Conservation (phyloP, 306 rosid genomes). For the Fragaria nilgerrensis region DNA sequence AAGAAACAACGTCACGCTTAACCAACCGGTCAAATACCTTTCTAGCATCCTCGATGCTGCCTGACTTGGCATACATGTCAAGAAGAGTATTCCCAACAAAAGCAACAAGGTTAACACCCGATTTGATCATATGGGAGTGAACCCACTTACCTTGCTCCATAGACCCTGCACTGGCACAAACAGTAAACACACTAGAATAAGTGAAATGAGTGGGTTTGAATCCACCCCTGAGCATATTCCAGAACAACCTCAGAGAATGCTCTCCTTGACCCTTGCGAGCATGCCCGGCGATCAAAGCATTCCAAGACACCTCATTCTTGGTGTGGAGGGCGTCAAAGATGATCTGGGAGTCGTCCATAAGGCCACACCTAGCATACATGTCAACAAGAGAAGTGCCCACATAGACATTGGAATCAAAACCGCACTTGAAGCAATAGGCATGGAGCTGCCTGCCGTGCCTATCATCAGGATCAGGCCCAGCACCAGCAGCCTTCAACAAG, state of each 20-base stretch:
- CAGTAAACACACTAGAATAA: constrained; percentile 32
- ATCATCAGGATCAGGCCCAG: neutral
- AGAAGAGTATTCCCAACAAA: constrained; percentile 37
- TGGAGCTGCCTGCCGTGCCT: constrained; percentile 32
- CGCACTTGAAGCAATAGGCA: constrained; percentile 28
- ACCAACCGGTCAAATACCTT: constrained; percentile 30
- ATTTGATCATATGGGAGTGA: constrained; percentile 38
- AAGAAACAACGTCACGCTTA: constrained; percentile 32
- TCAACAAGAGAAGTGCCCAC: constrained; percentile 38
- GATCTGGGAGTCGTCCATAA: constrained; percentile 26
- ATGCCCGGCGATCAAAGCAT: constrained; percentile 37
- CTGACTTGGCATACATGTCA: constrained; percentile 38
- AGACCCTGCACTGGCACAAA: constrained; percentile 34
- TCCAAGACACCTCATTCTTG: constrained; percentile 41
- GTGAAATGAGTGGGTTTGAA: constrained; percentile 31
- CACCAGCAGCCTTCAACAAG: constrained; percentile 35
- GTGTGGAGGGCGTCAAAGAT: constrained; percentile 24
- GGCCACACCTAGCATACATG: constrained; percentile 36
- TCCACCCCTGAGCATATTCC: constrained; percentile 25
- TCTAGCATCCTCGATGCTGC: constrained; percentile 34
- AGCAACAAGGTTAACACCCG: constrained; percentile 23
- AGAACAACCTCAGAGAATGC: constrained; percentile 26
- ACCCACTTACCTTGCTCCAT: constrained; percentile 41
- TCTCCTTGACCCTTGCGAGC: constrained; percentile 32
- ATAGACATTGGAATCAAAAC: constrained; percentile 31